Evolutionary conservation across 306 rosid species (phyloP), one percentile per base, ranked within the genome.

Genomic region (Vigna unguiculata): DNA sequence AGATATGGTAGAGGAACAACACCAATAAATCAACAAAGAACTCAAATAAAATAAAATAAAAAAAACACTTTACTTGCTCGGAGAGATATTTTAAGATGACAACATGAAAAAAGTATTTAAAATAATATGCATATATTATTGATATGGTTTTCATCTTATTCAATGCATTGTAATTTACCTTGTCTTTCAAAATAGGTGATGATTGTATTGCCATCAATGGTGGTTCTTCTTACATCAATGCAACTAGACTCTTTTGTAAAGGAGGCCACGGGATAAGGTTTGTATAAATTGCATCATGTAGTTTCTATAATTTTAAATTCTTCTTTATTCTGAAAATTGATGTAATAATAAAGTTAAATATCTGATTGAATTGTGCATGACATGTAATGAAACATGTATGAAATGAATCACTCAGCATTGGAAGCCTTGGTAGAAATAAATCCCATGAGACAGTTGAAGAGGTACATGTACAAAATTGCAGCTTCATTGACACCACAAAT

Each of bases 261-360:
- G 86, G 85, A 2, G 88, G 90, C 40, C 85, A 81, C 62, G 86
- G 90, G 1, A 87, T 84, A 59, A 87, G 86, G 90, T 86, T 67
- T 46, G 19, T 38, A 21, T 16, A 13, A 53, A 3, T 25, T 32
- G 2, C 22, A 49, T 49, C 20, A 12, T 3, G 0, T 49, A n/a
- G 21, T 49, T 49, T n/a, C 55, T 49, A 2, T n/a, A n/a, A 49
- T 49, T 3, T 49, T 49, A n/a, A 16, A n/a, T n/a, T 16, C 9
- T 16, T 16, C 21, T 49, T 49, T 49, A 17, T n/a, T 51, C 2
- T 10, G 17, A 49, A 41, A 2, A 10, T 41, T 41, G 4, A 41
- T 11, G 14, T 10, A 40, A 9, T 9, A 40, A 1, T 8, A 0
- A 40, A 10, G 13, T 11, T 41, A 9, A 41, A 41, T 41, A 10